Conservation (phyloP, 202 grass and related monocot genomes). For the Zoysia matrella region DNA sequence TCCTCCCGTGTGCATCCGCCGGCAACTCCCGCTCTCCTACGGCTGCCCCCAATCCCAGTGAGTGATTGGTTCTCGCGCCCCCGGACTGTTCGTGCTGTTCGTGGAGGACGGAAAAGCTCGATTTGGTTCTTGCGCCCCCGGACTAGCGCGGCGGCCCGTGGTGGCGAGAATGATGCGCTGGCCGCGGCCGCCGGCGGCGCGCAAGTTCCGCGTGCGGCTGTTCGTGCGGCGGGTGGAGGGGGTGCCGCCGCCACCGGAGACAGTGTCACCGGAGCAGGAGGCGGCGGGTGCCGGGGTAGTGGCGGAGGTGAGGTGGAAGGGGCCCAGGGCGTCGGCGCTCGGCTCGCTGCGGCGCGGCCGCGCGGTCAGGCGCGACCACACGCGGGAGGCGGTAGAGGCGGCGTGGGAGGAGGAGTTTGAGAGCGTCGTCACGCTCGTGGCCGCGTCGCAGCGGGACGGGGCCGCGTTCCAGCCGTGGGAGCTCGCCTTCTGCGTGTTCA, state of each 20-base stretch:
- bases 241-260: not conserved
- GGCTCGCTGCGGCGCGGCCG: slow-evolving; percentile 79
- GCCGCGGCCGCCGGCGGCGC: slow-evolving; percentile 72
- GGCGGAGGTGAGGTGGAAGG: slow-evolving; percentile 86
- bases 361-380: slow-evolving; percentile 30
- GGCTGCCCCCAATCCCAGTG: not conserved
- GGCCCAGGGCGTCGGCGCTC: slow-evolving; percentile 68
- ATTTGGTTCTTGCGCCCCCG: too few species aligned
- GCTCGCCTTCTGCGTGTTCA: too few species aligned
- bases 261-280: slow-evolving; percentile 8
- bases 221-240: slow-evolving; percentile 71
- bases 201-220: slow-evolving; percentile 79
- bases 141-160: slow-evolving; percentile 36
- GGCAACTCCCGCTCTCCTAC: too few species aligned
- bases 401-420: too few species aligned
- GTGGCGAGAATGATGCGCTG: slow-evolving; percentile 88
- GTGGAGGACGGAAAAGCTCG: too few species aligned
- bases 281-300: slow-evolving; percentile 26
- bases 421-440: too few species aligned
- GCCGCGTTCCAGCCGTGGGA: too few species aligned
- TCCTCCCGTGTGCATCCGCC: slow-evolving; percentile 27
- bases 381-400: too few species aligned
- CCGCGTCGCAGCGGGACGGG: too few species aligned
- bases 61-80: not conserved
- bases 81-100: too few species aligned